Base-by-base conservation (phyloP, 2,329 filamentous ascomycete genomes). In the Aureobasidium vineae region DNA sequence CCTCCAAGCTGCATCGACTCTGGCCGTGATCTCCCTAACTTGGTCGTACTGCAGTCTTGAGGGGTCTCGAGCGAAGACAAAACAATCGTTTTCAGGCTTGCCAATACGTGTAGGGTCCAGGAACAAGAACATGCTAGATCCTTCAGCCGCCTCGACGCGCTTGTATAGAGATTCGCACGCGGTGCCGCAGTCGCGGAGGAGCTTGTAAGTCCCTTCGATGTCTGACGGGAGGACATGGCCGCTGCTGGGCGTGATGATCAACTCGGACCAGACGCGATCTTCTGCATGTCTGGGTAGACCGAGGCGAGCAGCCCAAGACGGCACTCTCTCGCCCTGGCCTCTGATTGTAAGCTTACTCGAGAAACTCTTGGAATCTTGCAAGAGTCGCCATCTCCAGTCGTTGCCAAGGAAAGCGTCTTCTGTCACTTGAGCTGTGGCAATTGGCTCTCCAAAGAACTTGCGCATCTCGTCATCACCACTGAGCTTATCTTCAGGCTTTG, bases 171-270 rank as follows among this genome's bases (percentile, higher is more conserved):
- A 81, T 19, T 80, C 78, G 26, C 76, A 80, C 0, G 86, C 82
- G 4, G 83, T 87, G 5, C 85, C 86, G 70, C 87, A 90, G 6
- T 83, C 74, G 13, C 79, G 81, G 1, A 86, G 75, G 11, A 82
- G 75, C 7, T 77, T 69, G 69, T 87, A 89, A 0, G 72, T 72
- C 2, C 87, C 87, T 2, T 72, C 73, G 13, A 88, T 23, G 10
- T n/a, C 36, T 11, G 10, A 28, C 2, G 49, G 49, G 21, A 36
- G 49, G 28, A 19, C 28, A 16, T 3, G 5, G 28, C 13, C 33
- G 28, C 19, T 8, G 49, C 28, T n/a, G 5, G 28, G 6, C 28
- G n/a, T 7, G 2, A 88, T 72, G 1, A 74, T 66, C 2, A 87
- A 73, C 1, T 72, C 67, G 5, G 75, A 73, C 72, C 81, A 84